Conservation (phyloP, 139 green algal genomes). For the Micractinium conductrix region DNA sequence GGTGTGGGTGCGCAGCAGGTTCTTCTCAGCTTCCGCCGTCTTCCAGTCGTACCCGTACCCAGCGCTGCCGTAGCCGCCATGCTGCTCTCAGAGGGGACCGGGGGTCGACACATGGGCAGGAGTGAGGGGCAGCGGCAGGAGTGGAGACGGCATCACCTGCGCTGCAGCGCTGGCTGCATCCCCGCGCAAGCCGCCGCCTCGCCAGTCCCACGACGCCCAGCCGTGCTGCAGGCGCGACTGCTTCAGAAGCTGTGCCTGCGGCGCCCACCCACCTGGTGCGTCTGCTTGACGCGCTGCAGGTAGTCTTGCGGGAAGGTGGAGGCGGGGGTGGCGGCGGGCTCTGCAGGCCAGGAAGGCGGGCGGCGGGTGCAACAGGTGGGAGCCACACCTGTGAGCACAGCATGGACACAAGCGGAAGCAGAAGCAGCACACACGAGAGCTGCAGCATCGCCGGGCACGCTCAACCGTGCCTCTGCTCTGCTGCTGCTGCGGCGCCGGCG, state of each 20-base stretch:
- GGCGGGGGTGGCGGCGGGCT: slow-evolving; percentile 69
- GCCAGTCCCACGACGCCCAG: no score
- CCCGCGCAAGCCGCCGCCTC: no score
- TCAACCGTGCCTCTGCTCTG: no score
- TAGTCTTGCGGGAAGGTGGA: slow-evolving; percentile 84
- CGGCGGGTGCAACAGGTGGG: background rate
- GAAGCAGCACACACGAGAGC: background rate
- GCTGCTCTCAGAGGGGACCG: no score
- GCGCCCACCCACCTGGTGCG: slow-evolving; percentile 72
- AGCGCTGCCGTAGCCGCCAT: slow-evolving; percentile 84
- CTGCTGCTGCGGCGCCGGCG: no score
- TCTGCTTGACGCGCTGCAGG: slow-evolving; percentile 80
- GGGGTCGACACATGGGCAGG: no score
- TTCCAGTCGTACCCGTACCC: slow-evolving; percentile 97
- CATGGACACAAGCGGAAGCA: background rate
- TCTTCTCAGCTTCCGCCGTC: slow-evolving; percentile 93
- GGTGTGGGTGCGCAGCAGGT: slow-evolving; percentile 98
- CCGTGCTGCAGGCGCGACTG: no score
- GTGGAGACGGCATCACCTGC: no score
- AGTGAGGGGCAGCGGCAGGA: no score
- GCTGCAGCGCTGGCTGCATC: no score
- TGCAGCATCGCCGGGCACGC: no score
- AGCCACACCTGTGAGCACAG: background rate
- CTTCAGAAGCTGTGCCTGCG: no score
- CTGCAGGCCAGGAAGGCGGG: slow-evolving; percentile 39